These are phyloP conservation scores for Arthroderma uncinatum DNA, from an alignment of 2,329 filamentous ascomycete species.

Conservation along the genomic window DNA sequence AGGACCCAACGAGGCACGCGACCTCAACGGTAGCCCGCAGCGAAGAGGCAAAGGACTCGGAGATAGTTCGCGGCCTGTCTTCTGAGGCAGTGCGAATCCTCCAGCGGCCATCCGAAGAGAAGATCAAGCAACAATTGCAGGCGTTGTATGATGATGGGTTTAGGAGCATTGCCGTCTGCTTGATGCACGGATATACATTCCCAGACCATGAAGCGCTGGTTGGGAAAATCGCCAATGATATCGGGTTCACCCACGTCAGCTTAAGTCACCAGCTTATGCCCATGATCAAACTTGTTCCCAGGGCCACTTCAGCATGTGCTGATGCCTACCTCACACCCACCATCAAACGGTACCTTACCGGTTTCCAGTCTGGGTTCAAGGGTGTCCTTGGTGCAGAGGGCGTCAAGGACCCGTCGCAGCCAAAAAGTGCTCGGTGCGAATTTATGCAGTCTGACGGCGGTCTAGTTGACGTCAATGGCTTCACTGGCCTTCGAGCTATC, in stretches of 20 bases:
- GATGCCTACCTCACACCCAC: constrained; percentile 72
- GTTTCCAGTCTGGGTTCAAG: constrained; percentile 69
- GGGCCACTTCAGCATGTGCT: constrained; percentile 65
- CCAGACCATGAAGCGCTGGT: constrained; percentile 73
- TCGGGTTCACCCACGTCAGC: constrained; percentile 75
- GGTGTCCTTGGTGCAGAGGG: constrained; percentile 68
- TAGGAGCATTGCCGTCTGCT: constrained; percentile 71
- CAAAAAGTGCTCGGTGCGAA: constrained; percentile 66
- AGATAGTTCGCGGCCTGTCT: constrained; percentile 59
- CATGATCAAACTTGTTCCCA: constrained; percentile 74
- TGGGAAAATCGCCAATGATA: constrained; percentile 62
- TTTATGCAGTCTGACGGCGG: constrained; percentile 88
- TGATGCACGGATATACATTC: constrained; percentile 90
- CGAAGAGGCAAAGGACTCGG: constrained; percentile 35
- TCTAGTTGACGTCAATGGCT: constrained; percentile 43
- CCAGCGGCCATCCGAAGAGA: constrained; percentile 45
- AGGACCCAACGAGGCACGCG: constrained; percentile 59
- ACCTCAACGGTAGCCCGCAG: constrained; percentile 36
- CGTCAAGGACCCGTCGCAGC: constrained; percentile 54
- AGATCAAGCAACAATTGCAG: constrained; percentile 49
- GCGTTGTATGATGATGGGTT: constrained; percentile 59
- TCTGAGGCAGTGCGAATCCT: constrained; percentile 65
- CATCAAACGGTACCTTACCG: constrained; percentile 64
- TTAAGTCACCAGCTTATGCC: constrained; percentile 70
- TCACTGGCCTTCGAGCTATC: constrained; percentile 76